Evolutionary conservation across 2,329 filamentous ascomycete species (phyloP).

Genomic region (Gaeumannomyces sp.): DNA sequence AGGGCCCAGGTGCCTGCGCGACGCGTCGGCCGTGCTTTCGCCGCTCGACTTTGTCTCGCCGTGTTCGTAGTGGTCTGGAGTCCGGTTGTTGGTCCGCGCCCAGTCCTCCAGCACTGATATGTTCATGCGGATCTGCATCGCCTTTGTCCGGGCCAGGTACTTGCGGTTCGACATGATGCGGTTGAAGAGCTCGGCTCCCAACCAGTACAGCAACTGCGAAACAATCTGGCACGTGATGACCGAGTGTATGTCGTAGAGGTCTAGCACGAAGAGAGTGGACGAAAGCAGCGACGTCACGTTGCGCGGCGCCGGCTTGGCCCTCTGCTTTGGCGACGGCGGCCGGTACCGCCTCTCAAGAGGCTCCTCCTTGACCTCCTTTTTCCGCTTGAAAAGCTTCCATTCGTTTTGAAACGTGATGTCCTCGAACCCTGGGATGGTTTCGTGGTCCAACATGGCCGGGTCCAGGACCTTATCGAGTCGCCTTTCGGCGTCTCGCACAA

Average conservation of each 20-base stretch:
- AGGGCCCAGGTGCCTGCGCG: constrained; percentile 78
- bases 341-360: constrained; percentile 85
- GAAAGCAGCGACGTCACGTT: constrained; percentile 95
- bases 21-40: constrained; percentile 79
- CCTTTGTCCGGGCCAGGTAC: constrained; percentile 92
- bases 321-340: constrained; percentile 86
- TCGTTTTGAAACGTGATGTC: constrained; percentile 97
- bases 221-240: constrained; percentile 90
- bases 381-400: constrained; percentile 94
- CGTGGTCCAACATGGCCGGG: constrained; percentile 90
- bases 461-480: constrained; percentile 95
- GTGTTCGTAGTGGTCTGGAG: constrained; percentile 92
- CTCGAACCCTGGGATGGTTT: constrained; percentile 95
- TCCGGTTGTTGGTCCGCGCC: constrained; percentile 86
- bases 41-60: constrained; percentile 80
- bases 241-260: constrained; percentile 98
- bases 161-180: constrained; percentile 94
- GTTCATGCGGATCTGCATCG: constrained; percentile 99
- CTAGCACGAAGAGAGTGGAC: constrained; percentile 92
- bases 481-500: constrained; percentile 91
- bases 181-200: constrained; percentile 94
- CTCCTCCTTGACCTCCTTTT: constrained; percentile 83
- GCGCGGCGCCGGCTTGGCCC: constrained; percentile 84
- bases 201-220: constrained; percentile 91
- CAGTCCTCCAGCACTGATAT: constrained; percentile 92